Base-by-base conservation (phyloP, 2,329 filamentous ascomycete species). In the Ophiostoma sp. region DNA sequence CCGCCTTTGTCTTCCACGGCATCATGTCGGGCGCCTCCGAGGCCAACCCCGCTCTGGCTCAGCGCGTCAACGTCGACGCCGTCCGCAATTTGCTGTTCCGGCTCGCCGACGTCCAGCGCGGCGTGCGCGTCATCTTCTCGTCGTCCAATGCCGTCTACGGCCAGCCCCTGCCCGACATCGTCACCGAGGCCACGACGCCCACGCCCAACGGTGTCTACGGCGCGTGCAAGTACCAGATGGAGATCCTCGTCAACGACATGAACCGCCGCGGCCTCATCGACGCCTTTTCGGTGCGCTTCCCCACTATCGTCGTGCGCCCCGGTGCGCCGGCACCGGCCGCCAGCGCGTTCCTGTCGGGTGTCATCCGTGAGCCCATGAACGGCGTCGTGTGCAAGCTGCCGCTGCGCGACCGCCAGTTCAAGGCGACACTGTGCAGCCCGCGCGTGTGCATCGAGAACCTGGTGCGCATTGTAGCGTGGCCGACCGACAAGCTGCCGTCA, bases 1-100 rank as follows among this genome's bases (percentile, higher is more conserved):
- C 83, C 64, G 80, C 84, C 69, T 89, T 86, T 77, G 79, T 87
- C 73, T 85, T 89, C 75, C 87, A 89, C 76, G 87, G 87, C 71
- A 87, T 89, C 79, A 89, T 89, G 87, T 88, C 86, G 0, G 83
- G 83, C 12, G 85, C 85, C 5, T 84, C 85, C 16, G 86, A 89
- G 76, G 83, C 84, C 58, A 82, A 88, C 76, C 85, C 84, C 71
- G 83, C 85, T 66, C 78, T 87, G 1, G 85, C 85, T 2, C 79
- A 87, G 70, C 79, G 78, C 55, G 85, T 88, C 66, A 89, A 89
- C 75, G 80, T 89, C 65, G 83, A 88, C 72, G 84, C 83, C 55
- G 84, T 86, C 12, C 81, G 84, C 38, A 77, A 78, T 55, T 73
- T 88, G 2, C 78, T 89, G 5, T 67, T 78, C 12, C 79, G 79